These are phyloP conservation scores for Hypoxylon sp. DNA, from an alignment of 2,329 filamentous ascomycete genomes.

Conservation along the genomic window DNA sequence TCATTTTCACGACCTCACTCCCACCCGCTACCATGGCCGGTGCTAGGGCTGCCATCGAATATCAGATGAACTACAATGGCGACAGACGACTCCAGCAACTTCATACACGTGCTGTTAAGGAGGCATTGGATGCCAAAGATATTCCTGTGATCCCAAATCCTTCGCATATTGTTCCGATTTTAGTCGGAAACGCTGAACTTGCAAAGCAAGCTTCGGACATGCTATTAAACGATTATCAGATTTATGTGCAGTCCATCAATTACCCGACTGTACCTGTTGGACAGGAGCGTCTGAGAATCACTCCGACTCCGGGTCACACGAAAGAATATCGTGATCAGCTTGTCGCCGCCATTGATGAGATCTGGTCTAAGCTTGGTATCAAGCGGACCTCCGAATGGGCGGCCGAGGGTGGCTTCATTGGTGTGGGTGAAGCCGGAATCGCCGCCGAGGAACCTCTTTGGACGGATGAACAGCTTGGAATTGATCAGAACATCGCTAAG, in stretches of 20 bases:
- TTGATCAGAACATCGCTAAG: constrained; percentile 73
- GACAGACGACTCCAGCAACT: constrained; percentile 95
- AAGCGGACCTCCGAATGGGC: constrained; percentile 96
- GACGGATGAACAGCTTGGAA: constrained; percentile 89
- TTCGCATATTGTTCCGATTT: constrained; percentile 92
- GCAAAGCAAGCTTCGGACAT: constrained; percentile 94
- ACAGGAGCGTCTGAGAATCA: constrained; percentile 97
- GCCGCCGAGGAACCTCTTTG: constrained; percentile 81
- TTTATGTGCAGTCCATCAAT: constrained; percentile 99
- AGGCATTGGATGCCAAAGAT: constrained; percentile 80
- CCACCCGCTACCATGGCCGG: constrained; percentile 98
- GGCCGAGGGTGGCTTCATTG: constrained; percentile 91
- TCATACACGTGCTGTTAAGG: constrained; percentile 95
- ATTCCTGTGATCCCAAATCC: constrained; percentile 99
- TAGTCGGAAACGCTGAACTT: constrained; percentile 93
- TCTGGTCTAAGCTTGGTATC: constrained; percentile 90
- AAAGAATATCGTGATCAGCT: constrained; percentile 89
- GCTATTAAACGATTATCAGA: constrained; percentile 88
- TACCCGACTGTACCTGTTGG: constrained; percentile 98
- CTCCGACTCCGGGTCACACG: constrained; percentile 92
- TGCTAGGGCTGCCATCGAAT: constrained; percentile 91
- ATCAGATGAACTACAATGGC: constrained; percentile 87
- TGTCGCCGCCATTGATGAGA: constrained; percentile 84
- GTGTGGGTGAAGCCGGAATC: constrained; percentile 82
- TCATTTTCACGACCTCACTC: constrained; percentile 98